These are phyloP conservation scores for Pontederia crassipes DNA, from an alignment of 176 grass and related monocot genomes.

Conservation along the genomic window DNA sequence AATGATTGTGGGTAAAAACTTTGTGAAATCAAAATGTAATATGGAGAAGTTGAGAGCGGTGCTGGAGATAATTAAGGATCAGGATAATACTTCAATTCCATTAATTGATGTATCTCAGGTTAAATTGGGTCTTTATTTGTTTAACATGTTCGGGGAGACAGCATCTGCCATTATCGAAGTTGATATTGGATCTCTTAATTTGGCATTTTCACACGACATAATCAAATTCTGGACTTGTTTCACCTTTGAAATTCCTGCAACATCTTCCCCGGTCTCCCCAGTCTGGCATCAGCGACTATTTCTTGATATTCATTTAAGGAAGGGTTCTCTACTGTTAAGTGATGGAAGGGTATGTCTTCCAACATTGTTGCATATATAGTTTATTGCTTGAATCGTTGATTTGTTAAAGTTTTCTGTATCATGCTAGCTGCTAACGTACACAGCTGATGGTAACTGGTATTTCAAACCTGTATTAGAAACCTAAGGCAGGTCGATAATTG, in stretches of 20 bases:
- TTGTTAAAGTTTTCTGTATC: not conserved
- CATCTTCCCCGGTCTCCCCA: constrained; percentile 33
- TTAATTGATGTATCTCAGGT: constrained; percentile 67
- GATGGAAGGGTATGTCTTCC: constrained; percentile 85
- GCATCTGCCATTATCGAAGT: constrained; percentile 44
- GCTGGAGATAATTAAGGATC: constrained; percentile 62
- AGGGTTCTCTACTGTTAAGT: constrained; percentile 82
- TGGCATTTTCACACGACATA: constrained; percentile 87
- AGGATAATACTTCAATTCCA: constrained; percentile 47
- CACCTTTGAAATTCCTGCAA: constrained; percentile 46
- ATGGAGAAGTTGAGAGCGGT: constrained; percentile 59
- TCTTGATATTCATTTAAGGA: constrained; percentile 56
- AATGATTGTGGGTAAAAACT: constrained; percentile 37
- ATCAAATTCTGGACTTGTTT: constrained; percentile 59
- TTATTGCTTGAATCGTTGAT: constrained; percentile 1
- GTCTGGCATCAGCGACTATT: constrained; percentile 27
- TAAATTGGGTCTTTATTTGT: constrained; percentile 40
- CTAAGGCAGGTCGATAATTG: too few species aligned
- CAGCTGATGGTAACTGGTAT: too few species aligned
- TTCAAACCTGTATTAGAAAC: too few species aligned
- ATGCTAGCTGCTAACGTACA: too few species aligned
- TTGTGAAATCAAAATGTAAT: constrained; percentile 48
- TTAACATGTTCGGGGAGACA: constrained; percentile 22
- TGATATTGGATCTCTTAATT: constrained; percentile 64
- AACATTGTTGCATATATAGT: constrained; percentile 1